Evolutionary conservation across 768 basidiomycete species (phyloP).

Genomic region (Lentinula sp.): DNA sequence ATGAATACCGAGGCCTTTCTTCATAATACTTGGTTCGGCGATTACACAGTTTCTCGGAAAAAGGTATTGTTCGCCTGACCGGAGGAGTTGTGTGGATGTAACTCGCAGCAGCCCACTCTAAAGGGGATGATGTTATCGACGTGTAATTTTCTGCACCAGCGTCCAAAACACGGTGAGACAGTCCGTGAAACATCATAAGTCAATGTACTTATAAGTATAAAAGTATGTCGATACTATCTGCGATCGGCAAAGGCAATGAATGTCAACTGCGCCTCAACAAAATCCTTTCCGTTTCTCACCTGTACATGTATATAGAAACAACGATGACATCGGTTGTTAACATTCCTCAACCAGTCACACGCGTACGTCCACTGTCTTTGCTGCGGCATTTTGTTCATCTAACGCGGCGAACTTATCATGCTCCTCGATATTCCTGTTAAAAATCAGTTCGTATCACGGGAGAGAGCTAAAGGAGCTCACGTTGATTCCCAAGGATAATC

Average conservation of each 20-base stretch:
- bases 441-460: background rate
- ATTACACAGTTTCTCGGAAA: background rate
- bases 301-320: background rate
- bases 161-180: too few relatives aligned
- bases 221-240: too few relatives aligned
- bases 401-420: constrained; percentile 58
- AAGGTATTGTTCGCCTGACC: background rate
- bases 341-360: background rate
- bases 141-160: too few relatives aligned
- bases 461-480: constrained; percentile 32
- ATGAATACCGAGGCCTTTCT: background rate
- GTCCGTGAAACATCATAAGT: too few relatives aligned
- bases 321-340: background rate
- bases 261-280: background rate
- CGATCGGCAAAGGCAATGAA: background rate
- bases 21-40: background rate
- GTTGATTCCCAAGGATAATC: constrained; percentile 82
- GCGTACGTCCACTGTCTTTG: background rate
- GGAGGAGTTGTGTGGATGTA: too few relatives aligned
- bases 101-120: too few relatives aligned
- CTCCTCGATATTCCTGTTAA: constrained; percentile 63
- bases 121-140: too few relatives aligned
- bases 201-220: too few relatives aligned
- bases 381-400: constrained; percentile 18
- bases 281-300: background rate